phyloP scores from a whole-genome alignment of 768 basidiomycete species.

The Russula sp. region DNA sequence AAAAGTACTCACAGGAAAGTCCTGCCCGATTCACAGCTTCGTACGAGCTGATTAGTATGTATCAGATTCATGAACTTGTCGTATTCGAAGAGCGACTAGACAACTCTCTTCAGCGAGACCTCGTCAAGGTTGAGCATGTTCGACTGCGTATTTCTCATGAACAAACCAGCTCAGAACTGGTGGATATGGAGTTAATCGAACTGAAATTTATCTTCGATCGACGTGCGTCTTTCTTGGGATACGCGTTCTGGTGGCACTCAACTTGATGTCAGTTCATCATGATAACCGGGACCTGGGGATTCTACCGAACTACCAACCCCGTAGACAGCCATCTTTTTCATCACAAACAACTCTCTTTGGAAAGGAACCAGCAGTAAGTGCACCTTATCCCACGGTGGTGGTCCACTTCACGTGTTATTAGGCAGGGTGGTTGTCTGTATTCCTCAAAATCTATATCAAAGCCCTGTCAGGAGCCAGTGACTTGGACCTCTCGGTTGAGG shows the following conservation, averaged over 20 bases:
- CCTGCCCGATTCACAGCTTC: background rate
- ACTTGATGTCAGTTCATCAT: constrained; percentile 54
- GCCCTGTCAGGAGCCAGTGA: constrained; percentile 77
- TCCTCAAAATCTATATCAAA: constrained; percentile 75
- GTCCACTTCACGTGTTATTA: background rate
- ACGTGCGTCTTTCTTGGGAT: constrained; percentile 41
- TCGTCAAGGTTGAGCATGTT: constrained; percentile 78
- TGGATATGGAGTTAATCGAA: constrained; percentile 82
- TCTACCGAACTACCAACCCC: constrained; percentile 75
- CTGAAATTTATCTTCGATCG: constrained; percentile 80
- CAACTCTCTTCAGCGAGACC: constrained; percentile 80
- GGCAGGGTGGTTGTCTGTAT: constrained; percentile 60
- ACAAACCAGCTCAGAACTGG: constrained; percentile 60
- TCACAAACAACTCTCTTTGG: constrained; percentile 68
- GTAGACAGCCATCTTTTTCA: constrained; percentile 48
- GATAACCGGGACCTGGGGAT: constrained; percentile 88
- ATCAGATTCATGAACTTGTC: constrained; percentile 80
- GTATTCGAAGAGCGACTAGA: constrained; percentile 76
- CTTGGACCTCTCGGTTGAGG: constrained; percentile 71
- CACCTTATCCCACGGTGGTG: background rate
- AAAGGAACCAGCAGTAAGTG: constrained; percentile 59
- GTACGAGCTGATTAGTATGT: background rate
- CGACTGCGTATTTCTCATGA: constrained; percentile 82
- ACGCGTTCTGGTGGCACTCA: background rate
- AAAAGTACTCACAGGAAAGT: constrained; percentile 79